Evolutionary conservation across 2,329 filamentous ascomycete species (phyloP).

Genomic region (Aspergillus sp.): DNA sequence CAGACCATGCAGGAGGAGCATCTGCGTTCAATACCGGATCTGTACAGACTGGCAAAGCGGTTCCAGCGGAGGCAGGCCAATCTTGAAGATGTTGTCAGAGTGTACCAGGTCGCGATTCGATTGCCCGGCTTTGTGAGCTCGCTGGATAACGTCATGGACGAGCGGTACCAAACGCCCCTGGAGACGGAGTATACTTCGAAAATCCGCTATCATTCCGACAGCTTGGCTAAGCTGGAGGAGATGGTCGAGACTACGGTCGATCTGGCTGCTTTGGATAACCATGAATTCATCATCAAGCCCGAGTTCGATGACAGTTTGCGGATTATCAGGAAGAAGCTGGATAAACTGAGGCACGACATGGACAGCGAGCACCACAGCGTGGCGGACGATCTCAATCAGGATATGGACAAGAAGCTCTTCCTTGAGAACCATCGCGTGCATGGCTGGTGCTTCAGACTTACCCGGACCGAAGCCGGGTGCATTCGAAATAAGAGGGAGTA

Average conservation of each 20-base stretch:
- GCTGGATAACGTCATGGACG: slow-evolving; percentile 89
- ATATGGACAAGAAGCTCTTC: slow-evolving; percentile 97
- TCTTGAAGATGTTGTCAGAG: slow-evolving; percentile 87
- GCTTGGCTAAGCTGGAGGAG: slow-evolving; percentile 77
- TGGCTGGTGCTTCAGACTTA: slow-evolving; percentile 92
- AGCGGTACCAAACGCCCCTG: slow-evolving; percentile 77
- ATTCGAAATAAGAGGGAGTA: slow-evolving; percentile 88
- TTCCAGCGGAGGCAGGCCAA: slow-evolving; percentile 89
- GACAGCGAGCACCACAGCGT: slow-evolving; percentile 68
- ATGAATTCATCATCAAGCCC: slow-evolving; percentile 98
- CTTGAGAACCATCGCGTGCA: slow-evolving; percentile 93
- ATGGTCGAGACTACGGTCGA: slow-evolving; percentile 99
- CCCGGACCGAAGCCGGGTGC: slow-evolving; percentile 77
- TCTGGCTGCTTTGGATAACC: slow-evolving; percentile 85
- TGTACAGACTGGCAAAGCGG: slow-evolving; percentile 86
- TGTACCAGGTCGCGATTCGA: slow-evolving; percentile 89
- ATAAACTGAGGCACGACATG: slow-evolving; percentile 75
- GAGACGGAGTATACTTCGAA: slow-evolving; percentile 82
- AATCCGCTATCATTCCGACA: slow-evolving; percentile 64
- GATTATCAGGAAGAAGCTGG: slow-evolving; percentile 83
- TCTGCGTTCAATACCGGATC: slow-evolving; percentile 80
- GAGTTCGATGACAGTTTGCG: slow-evolving; percentile 87
- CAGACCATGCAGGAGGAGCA: slow-evolving; percentile 98
- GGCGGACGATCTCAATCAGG: slow-evolving; percentile 73
- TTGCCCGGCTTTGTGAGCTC: slow-evolving; percentile 83